phyloP scores from a whole-genome alignment of 2,329 filamentous ascomycete genomes.

The Fusarium goolgardi region DNA sequence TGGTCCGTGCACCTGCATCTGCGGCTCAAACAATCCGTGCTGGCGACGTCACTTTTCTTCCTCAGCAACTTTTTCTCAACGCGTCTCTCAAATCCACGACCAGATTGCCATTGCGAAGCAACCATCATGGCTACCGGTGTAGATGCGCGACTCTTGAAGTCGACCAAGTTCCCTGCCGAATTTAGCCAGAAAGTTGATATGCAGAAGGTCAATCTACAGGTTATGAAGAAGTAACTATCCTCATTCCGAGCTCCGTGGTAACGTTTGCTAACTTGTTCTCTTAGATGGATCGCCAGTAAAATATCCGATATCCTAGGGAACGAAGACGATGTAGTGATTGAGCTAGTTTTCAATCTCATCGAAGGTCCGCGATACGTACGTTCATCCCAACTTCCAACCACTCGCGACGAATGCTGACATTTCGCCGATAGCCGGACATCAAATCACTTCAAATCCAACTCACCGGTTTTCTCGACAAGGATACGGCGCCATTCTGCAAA shows the following conservation, averaged over 20 bases:
- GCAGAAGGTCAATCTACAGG: conserved; percentile 94
- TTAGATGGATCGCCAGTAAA: conserved; percentile 91
- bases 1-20: conserved; percentile 31
- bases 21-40: conserved; percentile 15
- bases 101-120: conserved; percentile 33
- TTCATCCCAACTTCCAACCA: background rate
- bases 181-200: conserved; percentile 98
- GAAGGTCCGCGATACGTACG: conserved; percentile 82
- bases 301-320: conserved; percentile 89
- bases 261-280: conserved; percentile 32
- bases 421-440: conserved; percentile 80
- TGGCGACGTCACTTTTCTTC: conserved; percentile 50
- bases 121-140: conserved; percentile 80
- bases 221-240: conserved; percentile 89
- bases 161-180: conserved; percentile 92
- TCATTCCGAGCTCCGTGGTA: background rate
- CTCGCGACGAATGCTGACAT: conserved; percentile 43
- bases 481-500: conserved; percentile 89
- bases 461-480: conserved; percentile 93
- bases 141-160: conserved; percentile 88
- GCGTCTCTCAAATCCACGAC: conserved; percentile 20
- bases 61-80: conserved; percentile 41
- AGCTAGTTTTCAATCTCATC: conserved; percentile 77
- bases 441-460: conserved; percentile 95
- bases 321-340: conserved; percentile 96